A percentile compares a stretch with the other conserved stretches of the same genome.
Evolutionary conservation across 805 yeast genomes (phyloP).

Genomic region (Ogataea philodendri): DNA sequence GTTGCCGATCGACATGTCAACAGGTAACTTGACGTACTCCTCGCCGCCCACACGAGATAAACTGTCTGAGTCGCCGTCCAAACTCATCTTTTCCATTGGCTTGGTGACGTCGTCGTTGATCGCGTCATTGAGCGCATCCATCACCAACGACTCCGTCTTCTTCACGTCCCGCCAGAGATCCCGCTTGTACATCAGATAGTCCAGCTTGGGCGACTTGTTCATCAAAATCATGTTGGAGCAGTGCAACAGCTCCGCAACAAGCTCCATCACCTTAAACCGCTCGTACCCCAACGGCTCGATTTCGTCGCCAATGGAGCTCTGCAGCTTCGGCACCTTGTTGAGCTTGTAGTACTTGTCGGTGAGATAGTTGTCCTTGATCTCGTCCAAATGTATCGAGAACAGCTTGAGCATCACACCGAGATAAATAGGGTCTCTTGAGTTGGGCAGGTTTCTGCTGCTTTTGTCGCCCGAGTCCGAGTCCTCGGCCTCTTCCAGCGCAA

Average conservation of each 20-base stretch:
- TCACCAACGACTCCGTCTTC: constrained; percentile 37
- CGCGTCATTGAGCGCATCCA: constrained; percentile 35
- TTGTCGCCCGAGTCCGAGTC: constrained; percentile 2
- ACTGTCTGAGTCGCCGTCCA: constrained; percentile 28
- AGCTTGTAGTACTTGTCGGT: constrained; percentile 33
- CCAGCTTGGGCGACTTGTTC: constrained; percentile 70
- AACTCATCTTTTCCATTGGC: constrained; percentile 29
- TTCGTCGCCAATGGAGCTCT: constrained; percentile 56
- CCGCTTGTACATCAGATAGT: constrained; percentile 60
- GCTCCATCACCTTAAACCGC: constrained; percentile 82
- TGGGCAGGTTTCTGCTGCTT: constrained; percentile 59
- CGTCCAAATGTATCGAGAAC: constrained; percentile 51
- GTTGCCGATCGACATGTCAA: constrained; percentile 63
- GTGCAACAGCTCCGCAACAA: constrained; percentile 89
- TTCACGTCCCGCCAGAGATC: constrained; percentile 65
- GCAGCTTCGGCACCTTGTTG: constrained; percentile 30
- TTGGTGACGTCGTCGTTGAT: constrained; percentile 27
- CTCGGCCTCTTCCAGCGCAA: constrained; percentile 14
- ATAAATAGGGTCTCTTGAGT: constrained; percentile 86
- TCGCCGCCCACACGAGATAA: constrained; percentile 9
- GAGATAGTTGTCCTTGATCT: constrained; percentile 32
- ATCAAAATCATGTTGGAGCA: constrained; percentile 93
- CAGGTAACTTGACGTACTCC: constrained; percentile 27
- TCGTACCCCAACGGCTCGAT: constrained; percentile 84
- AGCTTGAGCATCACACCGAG: constrained; percentile 78